Conservation (phyloP, 1,284 basidiomycete genomes). For the Coniferiporia weirii region DNA sequence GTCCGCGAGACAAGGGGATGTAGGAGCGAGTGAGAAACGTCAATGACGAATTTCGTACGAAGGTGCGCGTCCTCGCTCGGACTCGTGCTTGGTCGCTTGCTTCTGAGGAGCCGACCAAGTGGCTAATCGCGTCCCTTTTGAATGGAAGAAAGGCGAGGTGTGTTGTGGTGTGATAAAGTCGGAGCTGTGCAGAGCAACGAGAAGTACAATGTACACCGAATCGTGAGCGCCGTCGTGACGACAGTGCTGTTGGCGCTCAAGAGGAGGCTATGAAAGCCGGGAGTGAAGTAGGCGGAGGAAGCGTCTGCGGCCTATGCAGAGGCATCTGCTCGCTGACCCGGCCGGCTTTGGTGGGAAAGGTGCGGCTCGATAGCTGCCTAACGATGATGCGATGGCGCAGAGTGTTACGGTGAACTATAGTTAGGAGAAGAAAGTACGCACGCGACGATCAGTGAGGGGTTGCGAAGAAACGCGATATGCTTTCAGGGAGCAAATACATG, state of each 20-base stretch:
- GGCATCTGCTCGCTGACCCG: slow-evolving; percentile 7
- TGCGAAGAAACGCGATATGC: slow-evolving; percentile 13
- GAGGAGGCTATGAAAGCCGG: slow-evolving; percentile 1
- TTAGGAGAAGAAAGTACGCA: not conserved
- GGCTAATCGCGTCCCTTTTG: slow-evolving; percentile 14
- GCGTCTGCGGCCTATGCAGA: not conserved
- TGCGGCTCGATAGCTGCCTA: slow-evolving; percentile 11
- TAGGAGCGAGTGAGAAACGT: not conserved
- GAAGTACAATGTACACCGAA: slow-evolving; percentile 9
- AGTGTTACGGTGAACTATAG: slow-evolving; percentile 1
- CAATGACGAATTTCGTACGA: slow-evolving; percentile 1
- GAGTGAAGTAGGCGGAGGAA: not conserved
- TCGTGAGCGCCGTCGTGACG: slow-evolving; percentile 11
- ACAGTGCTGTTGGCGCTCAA: slow-evolving; percentile 4
- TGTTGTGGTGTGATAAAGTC: slow-evolving; percentile 1
- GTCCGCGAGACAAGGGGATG: not conserved
- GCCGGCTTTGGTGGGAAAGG: slow-evolving; percentile 4
- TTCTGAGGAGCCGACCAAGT: slow-evolving; percentile 9
- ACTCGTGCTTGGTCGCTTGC: slow-evolving; percentile 1
- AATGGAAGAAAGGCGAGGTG: slow-evolving; percentile 9
- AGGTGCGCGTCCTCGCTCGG: not conserved
- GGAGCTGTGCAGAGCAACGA: slow-evolving; percentile 14
- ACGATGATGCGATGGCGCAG: slow-evolving; percentile 13
- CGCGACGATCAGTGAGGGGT: slow-evolving; percentile 9
- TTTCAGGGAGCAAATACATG: slow-evolving; percentile 5